Percentiles rank a stretch among this genome's conserved stretches.
These are phyloP conservation scores for Santalum album DNA, from an alignment of 164 flowering plant species.

Conservation along the genomic window DNA sequence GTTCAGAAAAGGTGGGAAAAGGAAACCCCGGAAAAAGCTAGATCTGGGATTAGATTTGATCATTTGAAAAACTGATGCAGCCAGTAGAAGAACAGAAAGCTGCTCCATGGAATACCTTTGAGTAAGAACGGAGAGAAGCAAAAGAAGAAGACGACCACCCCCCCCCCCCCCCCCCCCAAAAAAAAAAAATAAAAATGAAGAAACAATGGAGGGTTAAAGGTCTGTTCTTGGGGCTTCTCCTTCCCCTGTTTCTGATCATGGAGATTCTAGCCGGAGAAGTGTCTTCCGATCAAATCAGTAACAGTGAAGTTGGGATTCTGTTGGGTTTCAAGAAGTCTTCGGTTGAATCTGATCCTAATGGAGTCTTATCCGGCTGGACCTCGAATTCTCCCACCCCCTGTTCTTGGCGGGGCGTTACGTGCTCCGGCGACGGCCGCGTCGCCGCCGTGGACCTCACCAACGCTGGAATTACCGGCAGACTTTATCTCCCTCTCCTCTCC, in stretches of 20 bases:
- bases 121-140: too few species aligned
- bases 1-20: too few species aligned
- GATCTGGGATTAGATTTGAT: too few species aligned
- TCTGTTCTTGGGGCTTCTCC: conserved; percentile 9
- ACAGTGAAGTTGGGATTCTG: conserved; percentile 20
- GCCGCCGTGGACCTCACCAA: conserved; percentile 37
- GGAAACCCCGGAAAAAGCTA: too few species aligned
- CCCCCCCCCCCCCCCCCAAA: too few species aligned
- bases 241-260: background rate
- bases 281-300: conserved; percentile 3
- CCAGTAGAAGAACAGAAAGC: too few species aligned
- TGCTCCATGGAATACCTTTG: too few species aligned
- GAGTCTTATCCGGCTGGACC: conserved; percentile 34
- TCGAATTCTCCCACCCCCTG: conserved; percentile 30
- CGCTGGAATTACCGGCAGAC: conserved; percentile 35
- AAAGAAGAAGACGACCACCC: too few species aligned
- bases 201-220: conserved; percentile 1
- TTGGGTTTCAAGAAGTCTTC: conserved; percentile 31
- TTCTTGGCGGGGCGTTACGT: conserved; percentile 57
- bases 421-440: conserved; percentile 36
- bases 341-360: conserved; percentile 29
- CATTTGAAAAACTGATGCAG: too few species aligned
- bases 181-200: background rate
- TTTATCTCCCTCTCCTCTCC: conserved; percentile 34
- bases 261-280: conserved; percentile 10